Percentiles rank a stretch among this genome's conserved stretches.
These are phyloP conservation scores for Stentor roeselii DNA, from an alignment of 73 alveolate genomes.

Conservation along the genomic window DNA sequence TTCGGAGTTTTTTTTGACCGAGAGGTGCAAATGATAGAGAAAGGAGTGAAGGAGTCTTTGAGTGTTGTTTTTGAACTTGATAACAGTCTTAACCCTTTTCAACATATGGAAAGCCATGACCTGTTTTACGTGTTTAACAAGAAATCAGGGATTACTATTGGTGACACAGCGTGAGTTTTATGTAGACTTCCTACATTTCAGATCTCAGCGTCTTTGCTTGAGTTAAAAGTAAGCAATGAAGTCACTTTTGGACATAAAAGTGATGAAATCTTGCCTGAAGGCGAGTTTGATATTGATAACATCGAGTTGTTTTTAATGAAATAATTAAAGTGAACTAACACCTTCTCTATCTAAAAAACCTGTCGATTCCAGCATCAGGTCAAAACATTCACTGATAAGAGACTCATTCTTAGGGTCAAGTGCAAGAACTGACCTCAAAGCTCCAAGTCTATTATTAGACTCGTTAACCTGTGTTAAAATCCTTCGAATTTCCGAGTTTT, in stretches of 20 bases:
- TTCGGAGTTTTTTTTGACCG: neutral
- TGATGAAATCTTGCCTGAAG: neutral
- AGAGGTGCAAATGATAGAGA: neutral
- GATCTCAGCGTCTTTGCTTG: neutral
- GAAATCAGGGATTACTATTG: neutral
- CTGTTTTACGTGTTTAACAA: neutral
- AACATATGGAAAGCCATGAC: neutral
- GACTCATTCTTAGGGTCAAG: neutral
- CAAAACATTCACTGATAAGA: neutral
- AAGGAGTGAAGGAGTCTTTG: neutral
- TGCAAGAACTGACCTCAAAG: slow-evolving; percentile 11
- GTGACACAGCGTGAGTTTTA: neutral
- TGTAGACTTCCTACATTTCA: neutral
- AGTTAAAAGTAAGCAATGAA: too few species aligned
- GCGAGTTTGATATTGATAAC: neutral
- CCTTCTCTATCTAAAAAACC: slow-evolving; percentile 20
- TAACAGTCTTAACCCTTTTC: neutral
- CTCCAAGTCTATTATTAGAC: slow-evolving; percentile 20
- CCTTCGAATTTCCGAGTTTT: neutral
- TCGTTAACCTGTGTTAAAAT: neutral
- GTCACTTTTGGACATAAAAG: neutral
- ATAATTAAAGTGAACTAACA: neutral
- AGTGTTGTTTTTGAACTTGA: neutral
- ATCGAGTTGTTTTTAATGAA: neutral
- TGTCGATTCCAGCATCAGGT: neutral